Evolutionary conservation across 345 rosid genomes (phyloP).

Genomic region (Anastatica hierochuntica): DNA sequence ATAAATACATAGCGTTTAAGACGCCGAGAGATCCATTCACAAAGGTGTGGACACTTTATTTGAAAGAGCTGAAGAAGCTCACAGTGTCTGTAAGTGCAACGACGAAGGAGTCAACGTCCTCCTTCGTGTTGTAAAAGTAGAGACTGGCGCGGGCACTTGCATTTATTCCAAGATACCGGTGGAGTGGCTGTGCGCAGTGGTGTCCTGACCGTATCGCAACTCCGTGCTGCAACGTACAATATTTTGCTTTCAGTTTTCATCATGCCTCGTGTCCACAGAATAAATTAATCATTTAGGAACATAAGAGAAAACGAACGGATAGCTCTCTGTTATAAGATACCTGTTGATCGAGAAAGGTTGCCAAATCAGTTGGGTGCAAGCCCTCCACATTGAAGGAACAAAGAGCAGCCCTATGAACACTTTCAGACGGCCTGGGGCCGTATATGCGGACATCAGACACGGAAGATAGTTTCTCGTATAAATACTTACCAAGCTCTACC

Average conservation of each 20-base stretch:
- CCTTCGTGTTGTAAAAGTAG: slow-evolving; percentile 81
- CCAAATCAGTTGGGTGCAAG: slow-evolving; percentile 83
- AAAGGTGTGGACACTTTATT: slow-evolving; percentile 24
- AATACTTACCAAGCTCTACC: slow-evolving; percentile 58
- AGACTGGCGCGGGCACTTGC: slow-evolving; percentile 96
- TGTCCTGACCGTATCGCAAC: slow-evolving; percentile 96
- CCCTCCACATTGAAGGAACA: slow-evolving; percentile 85
- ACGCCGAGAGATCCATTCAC: too few relatives aligned
- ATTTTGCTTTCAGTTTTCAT: not conserved
- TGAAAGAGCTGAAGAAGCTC: slow-evolving; percentile 68
- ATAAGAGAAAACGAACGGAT: not conserved
- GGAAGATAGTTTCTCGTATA: slow-evolving; percentile 58
- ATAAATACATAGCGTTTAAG: too few relatives aligned
- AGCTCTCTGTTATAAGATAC: slow-evolving; percentile 26
- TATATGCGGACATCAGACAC: slow-evolving; percentile 60
- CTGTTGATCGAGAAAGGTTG: slow-evolving; percentile 90
- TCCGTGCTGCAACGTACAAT: slow-evolving; percentile 62
- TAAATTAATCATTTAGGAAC: not conserved
- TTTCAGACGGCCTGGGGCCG: slow-evolving; percentile 76
- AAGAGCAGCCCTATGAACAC: slow-evolving; percentile 50
- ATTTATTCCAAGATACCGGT: slow-evolving; percentile 61
- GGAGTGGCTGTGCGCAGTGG: slow-evolving; percentile 96
- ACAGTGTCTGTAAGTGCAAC: slow-evolving; percentile 60
- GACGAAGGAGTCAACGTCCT: slow-evolving; percentile 72
- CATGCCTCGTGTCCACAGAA: too few relatives aligned